Evolutionary conservation across 2,329 filamentous ascomycete species (phyloP).

Genomic region (Cordyceps cicadae): DNA sequence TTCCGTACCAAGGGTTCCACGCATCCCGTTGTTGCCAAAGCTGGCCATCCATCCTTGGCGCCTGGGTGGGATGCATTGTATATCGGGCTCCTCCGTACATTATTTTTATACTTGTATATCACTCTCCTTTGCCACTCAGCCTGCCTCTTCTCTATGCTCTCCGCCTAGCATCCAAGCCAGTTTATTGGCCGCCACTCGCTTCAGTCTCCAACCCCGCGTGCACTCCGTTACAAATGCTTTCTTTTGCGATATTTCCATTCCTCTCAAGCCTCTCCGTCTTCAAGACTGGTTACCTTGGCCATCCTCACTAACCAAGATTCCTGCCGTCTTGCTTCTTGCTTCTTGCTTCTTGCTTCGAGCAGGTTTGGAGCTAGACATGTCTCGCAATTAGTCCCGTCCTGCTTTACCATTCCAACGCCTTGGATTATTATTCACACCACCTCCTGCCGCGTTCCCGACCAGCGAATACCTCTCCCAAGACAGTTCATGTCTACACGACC

Average conservation of each 20-base stretch:
- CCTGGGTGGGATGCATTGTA: neutral
- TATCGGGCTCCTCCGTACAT: neutral
- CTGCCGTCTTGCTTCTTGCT: neutral
- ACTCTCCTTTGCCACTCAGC: neutral
- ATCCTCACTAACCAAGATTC: neutral
- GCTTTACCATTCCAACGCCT: constrained; percentile 3
- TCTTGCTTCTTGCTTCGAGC: neutral
- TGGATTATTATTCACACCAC: neutral
- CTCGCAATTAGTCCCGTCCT: neutral
- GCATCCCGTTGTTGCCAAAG: neutral
- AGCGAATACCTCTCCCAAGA: neutral
- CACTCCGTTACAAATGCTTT: neutral
- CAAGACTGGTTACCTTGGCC: neutral
- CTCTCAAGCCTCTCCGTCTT: neutral
- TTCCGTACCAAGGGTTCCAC: neutral
- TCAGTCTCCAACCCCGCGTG: neutral
- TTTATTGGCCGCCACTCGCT: constrained; percentile 9
- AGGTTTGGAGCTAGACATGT: constrained; percentile 2
- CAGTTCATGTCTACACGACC: neutral
- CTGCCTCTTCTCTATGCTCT: neutral
- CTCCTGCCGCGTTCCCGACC: neutral
- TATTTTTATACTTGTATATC: neutral
- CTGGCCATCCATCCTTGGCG: neutral
- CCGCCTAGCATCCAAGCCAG: constrained; percentile 1
- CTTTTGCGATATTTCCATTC: neutral